Percentiles rank a stretch among this genome's conserved stretches.
Evolutionary conservation across 805 yeast species (phyloP).

Genomic region (Myxozyma sirexii): DNA sequence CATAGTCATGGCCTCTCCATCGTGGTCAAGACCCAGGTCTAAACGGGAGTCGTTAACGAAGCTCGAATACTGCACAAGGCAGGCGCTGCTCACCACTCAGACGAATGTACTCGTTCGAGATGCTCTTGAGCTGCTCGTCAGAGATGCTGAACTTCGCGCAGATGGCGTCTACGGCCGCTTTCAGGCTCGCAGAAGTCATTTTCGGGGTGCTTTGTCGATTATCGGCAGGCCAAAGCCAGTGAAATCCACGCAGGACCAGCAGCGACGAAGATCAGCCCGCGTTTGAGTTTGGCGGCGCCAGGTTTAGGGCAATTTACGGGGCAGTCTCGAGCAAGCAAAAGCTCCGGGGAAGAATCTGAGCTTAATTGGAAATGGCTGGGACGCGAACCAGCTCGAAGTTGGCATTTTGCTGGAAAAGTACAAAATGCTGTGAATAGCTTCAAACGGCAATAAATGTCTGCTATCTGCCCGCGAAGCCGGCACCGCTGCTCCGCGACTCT

Average conservation of each 20-base stretch:
- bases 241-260: too few species aligned
- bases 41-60: conserved; percentile 22
- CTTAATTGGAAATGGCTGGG: too few species aligned
- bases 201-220: background rate
- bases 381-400: too few species aligned
- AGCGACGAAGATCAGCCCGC: background rate
- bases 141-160: conserved; percentile 11
- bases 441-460: too few species aligned
- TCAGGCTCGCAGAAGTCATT: conserved; percentile 4
- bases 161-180: conserved; percentile 5
- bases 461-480: too few species aligned
- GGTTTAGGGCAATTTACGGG: too few species aligned
- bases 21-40: conserved; percentile 39
- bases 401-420: too few species aligned
- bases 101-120: conserved; percentile 37
- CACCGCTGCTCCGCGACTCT: too few species aligned
- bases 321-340: background rate
- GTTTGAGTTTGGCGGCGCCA: too few species aligned
- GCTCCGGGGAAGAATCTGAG: too few species aligned
- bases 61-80: background rate
- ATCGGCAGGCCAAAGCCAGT: too few species aligned
- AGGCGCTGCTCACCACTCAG: conserved; percentile 18
- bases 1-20: conserved; percentile 56
- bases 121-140: conserved; percentile 31
- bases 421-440: too few species aligned